These are phyloP conservation scores for Gigaspora rosea DNA, from an alignment of 192 early-diverging fungal genomes.

Conservation along the genomic window DNA sequence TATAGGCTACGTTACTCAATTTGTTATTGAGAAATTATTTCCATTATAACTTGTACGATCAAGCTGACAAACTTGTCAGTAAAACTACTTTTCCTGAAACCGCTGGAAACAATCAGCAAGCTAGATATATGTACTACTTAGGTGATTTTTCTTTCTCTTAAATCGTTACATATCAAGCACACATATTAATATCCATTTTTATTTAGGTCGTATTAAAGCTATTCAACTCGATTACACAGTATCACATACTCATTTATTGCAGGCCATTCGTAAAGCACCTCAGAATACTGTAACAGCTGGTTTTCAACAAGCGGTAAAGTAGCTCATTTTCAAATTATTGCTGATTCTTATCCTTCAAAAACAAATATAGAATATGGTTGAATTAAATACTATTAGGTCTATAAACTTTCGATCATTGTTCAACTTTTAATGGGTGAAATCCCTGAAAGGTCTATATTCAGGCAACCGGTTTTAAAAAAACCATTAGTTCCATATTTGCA, in stretches of 20 bases:
- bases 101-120: slow-evolving; percentile 91
- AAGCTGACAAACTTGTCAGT: slow-evolving; percentile 94
- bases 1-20: slow-evolving; percentile 85
- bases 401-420: slow-evolving; percentile 96
- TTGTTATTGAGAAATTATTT: slow-evolving; percentile 91
- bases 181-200: background rate
- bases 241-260: slow-evolving; percentile 83
- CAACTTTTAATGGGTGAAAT: slow-evolving; percentile 99
- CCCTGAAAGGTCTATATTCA: slow-evolving; percentile 92
- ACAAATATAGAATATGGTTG: background rate
- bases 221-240: slow-evolving; percentile 96
- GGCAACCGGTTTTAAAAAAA: slow-evolving; percentile 82
- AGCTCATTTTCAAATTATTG: background rate
- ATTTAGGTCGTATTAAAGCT: slow-evolving; percentile 88
- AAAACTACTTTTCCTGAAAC: slow-evolving; percentile 89
- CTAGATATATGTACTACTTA: slow-evolving; percentile 95
- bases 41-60: slow-evolving; percentile 93
- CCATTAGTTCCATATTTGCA: slow-evolving; percentile 90
- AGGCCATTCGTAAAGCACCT: slow-evolving; percentile 96
- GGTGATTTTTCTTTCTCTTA: background rate
- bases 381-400: slow-evolving; percentile 48
- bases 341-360: background rate
- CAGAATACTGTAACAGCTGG: slow-evolving; percentile 84
- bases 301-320: slow-evolving; percentile 86
- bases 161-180: background rate